phyloP scores from a whole-genome alignment of 208 protist species.

The Novymonas esmeraldas region DNA sequence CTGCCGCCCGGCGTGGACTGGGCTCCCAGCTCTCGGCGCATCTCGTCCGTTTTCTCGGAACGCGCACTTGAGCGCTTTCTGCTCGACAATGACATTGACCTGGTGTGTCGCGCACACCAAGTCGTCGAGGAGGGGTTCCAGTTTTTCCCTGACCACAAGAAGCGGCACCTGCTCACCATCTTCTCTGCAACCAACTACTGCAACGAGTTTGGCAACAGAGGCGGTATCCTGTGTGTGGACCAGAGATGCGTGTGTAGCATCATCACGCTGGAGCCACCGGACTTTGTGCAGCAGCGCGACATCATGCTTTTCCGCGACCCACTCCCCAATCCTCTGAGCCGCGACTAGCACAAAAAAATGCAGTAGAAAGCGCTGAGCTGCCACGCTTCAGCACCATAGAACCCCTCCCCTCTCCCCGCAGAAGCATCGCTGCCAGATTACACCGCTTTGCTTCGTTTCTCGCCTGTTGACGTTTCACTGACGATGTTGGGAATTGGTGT shows the following conservation, averaged over 20 bases:
- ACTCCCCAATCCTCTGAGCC: constrained; percentile 22
- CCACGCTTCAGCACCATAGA: too few species aligned
- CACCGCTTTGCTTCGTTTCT: too few species aligned
- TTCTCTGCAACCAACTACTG: constrained; percentile 99
- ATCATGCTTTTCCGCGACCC: constrained; percentile 65
- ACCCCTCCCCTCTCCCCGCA: too few species aligned
- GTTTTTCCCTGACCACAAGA: constrained; percentile 97
- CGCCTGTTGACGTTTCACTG: too few species aligned
- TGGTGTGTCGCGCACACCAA: constrained; percentile 99
- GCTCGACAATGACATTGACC: constrained; percentile 97
- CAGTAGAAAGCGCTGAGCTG: too few species aligned
- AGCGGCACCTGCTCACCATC: constrained; percentile 98
- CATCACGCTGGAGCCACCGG: constrained; percentile 91
- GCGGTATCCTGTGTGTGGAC: constrained; percentile 98
- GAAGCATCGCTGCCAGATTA: too few species aligned
- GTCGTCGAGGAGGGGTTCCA: constrained; percentile 99
- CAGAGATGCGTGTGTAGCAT: constrained; percentile 95
- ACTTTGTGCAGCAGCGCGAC: constrained; percentile 75
- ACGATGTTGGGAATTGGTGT: too few species aligned
- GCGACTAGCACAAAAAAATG: constrained; percentile 13
- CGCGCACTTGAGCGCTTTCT: constrained; percentile 97
- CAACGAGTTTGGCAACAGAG: constrained; percentile 99
- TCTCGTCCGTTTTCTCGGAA: constrained; percentile 98
- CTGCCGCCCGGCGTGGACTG: constrained; percentile 95
- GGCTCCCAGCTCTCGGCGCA: constrained; percentile 98